A percentile compares a stretch with the other conserved stretches of the same genome.
These are phyloP conservation scores for Neurospora sp. DNA, from an alignment of 495 filamentous ascomycete species.

Conservation along the genomic window DNA sequence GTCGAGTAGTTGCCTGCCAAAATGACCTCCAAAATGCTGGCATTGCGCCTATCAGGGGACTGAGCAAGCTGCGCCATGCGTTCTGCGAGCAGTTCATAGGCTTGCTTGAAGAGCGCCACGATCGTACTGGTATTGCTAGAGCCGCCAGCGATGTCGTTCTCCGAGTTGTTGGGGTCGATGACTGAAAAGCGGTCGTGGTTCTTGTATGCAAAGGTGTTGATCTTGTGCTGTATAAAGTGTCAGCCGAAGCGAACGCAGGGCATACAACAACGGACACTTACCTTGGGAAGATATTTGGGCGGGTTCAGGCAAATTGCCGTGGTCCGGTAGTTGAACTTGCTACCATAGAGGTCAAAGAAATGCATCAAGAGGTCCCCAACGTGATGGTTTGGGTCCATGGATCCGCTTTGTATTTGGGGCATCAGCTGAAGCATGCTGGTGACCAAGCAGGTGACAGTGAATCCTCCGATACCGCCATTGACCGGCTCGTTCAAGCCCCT, in stretches of 20 bases:
- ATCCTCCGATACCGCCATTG: slow-evolving; percentile 86
- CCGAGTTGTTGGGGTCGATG: slow-evolving; percentile 74
- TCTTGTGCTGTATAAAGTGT: slow-evolving; percentile 21
- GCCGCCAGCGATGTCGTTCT: slow-evolving; percentile 81
- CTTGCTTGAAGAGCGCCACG: slow-evolving; percentile 50
- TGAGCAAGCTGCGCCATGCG: slow-evolving; percentile 41
- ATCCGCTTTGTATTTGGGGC: slow-evolving; percentile 51
- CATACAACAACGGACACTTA: slow-evolving; percentile 26
- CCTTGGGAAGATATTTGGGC: slow-evolving; percentile 63
- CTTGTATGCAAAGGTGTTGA: slow-evolving; percentile 30
- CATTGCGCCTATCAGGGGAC: slow-evolving; percentile 13
- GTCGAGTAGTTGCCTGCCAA: slow-evolving; percentile 63
- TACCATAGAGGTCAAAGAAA: slow-evolving; percentile 84
- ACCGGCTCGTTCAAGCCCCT: slow-evolving; percentile 82
- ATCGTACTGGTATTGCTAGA: slow-evolving; percentile 56
- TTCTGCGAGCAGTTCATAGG: slow-evolving; percentile 43
- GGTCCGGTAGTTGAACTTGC: slow-evolving; percentile 53
- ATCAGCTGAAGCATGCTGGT: slow-evolving; percentile 71
- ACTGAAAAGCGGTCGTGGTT: slow-evolving; percentile 55
- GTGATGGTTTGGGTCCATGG: slow-evolving; percentile 49
- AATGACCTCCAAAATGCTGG: slow-evolving; percentile 54
- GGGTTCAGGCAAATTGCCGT: slow-evolving; percentile 67
- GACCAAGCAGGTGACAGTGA: slow-evolving; percentile 89
- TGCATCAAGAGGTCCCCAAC: slow-evolving; percentile 71
- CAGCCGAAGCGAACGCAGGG: slow-evolving; percentile 4